Base-by-base conservation (phyloP, 192 early-diverging fungal species). In the Tieghemiomyces parasiticus region DNA sequence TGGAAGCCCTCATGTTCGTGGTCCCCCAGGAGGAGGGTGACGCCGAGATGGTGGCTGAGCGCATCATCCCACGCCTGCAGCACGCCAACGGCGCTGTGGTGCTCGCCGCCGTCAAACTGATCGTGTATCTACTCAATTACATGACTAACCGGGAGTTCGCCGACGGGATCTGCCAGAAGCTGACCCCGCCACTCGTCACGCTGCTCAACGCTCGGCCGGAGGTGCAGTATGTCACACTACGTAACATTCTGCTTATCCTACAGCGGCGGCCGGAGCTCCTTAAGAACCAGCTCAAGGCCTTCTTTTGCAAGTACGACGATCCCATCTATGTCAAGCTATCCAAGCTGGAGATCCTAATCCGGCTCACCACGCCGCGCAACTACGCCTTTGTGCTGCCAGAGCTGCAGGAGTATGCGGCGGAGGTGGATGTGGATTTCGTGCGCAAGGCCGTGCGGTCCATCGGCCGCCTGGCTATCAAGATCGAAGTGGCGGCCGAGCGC, bases 241-340 rank as follows among this genome's bases (percentile, higher is more conserved):
- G 94, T 50, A 99, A 99, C 71, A 99, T 96, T 64, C 80, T 91
- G 42, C 76, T 99, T 20, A 83, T 99, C 46, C 81, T 99, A 52
- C 92, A 99, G 72, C 75, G 80, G 60, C 80, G 87, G 64, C 93
- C 93, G 2, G 88, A 90, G 12, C 77, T 96, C 25, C 75, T 99
- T 51, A 84, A 84, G 53, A 87, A 88, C 60, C 92, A 99, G 69
- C 82, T 96, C 67, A 91, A 92, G 60, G 90, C 92, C n/a, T 99
- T 99, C 71, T 99, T 96, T 67, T 96, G 93, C 83, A 97, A 99
- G 69, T 97, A 96, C 75, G 91, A 95, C 69, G 96, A 99, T 69
- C 93, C 96, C 12, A 93, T 95, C 64, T 97, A 96, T 71, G 93
- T 99, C 58, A 99, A 99, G 65, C 74, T 97, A 65, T 88, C 91